Evolutionary conservation across 306 rosid species (phyloP), one percentile per base, ranked within the genome.

Genomic region (Pyrus communis): DNA sequence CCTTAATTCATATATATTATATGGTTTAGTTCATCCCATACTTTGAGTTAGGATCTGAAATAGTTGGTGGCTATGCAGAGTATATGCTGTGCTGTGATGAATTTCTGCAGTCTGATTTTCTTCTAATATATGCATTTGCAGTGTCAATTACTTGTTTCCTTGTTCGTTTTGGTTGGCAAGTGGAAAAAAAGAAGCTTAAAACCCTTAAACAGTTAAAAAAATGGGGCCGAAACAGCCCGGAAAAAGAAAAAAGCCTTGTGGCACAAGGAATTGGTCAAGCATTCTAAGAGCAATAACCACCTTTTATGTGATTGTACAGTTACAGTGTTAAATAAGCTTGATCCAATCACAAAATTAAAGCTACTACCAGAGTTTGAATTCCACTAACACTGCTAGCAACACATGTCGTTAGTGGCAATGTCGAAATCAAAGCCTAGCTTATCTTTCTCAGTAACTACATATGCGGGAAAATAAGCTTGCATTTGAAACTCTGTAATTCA

Each of bases 401-500:
- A 1, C 55, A 15, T 9, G 18, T 5, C 55, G 3, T 51, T 17
- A 15, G 18, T 15, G 55, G 17, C 72, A 42, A 52, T 27, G 11
- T 58, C 21, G 57, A 67, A 64, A 58, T 60, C 79, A 38, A 35
- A 27, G 28, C 33, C 67, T 33, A 27, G 15, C 33, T 18, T 9
- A 64, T 71, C 17, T 71, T 33, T 55, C 65, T 35, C 33, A 15
- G 54, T 51, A 52, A 31, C 46, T 72, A 43, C 60, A 57, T 4
- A 27, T 78, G 73, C 55, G 17, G 46, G 54, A 30, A 65, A 40
- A 61, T 19, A 18, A 59, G 28, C 57, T 72, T 54, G 63, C 68
- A 23, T 67, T 67, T 40, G 30, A 54, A 43, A 68, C 79, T 46
- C 17, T 40, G 61, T 9, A 46, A 77, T 9, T 90, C 86, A 95